phyloP scores from a whole-genome alignment of 345 rosid species.

The Crucihimalaya himalaica region DNA sequence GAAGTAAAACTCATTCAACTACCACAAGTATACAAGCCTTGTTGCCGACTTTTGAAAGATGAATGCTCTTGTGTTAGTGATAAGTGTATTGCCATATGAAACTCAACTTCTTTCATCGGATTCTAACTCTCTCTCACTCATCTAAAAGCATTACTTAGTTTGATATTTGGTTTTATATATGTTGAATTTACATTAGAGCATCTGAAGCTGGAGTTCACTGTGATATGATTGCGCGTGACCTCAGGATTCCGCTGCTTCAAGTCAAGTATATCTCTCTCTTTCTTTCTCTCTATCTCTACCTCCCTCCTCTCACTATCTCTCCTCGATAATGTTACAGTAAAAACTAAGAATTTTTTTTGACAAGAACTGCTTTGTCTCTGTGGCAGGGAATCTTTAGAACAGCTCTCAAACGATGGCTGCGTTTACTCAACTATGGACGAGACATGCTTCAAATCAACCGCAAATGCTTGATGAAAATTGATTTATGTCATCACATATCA shows the following conservation, averaged over 20 bases:
- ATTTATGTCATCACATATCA: neutral
- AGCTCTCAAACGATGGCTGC: constrained; percentile 57
- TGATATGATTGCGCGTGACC: constrained; percentile 56
- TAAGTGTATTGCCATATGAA: neutral
- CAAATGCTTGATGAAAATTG: constrained; percentile 48
- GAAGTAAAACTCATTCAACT: constrained; percentile 3
- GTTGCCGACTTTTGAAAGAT: neutral
- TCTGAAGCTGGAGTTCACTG: constrained; percentile 65
- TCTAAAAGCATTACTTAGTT: neutral
- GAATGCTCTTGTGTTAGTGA: neutral
- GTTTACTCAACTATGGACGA: constrained; percentile 73
- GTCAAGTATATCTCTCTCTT: constrained; percentile 55
- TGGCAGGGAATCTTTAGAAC: constrained; percentile 69
- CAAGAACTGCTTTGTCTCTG: constrained; percentile 6
- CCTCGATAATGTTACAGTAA: neutral
- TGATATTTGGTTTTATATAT: neutral
- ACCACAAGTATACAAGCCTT: neutral
- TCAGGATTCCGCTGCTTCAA: constrained; percentile 58
- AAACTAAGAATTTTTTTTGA: neutral
- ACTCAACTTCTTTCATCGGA: neutral
- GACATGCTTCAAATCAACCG: constrained; percentile 64
- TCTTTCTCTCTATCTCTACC: neutral
- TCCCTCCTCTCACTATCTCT: neutral
- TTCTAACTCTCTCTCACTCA: neutral
- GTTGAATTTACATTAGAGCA: constrained; percentile 44